Percentiles rank a stretch among this genome's conserved stretches.
These are phyloP conservation scores for Linum trigynum DNA, from an alignment of 345 rosid species.

Conservation along the genomic window DNA sequence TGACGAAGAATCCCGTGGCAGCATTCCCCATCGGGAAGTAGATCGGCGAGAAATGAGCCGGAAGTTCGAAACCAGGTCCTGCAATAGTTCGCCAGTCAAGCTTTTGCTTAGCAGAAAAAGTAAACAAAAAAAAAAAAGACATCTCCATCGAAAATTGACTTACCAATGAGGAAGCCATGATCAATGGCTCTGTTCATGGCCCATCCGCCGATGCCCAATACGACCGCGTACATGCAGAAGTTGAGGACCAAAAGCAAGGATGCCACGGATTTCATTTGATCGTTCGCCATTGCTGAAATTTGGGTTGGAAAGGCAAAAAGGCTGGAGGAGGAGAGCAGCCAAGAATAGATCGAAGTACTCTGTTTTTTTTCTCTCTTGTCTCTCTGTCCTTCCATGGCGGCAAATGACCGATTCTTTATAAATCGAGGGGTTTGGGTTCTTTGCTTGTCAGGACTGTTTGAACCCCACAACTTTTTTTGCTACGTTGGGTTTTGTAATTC, in stretches of 20 bases:
- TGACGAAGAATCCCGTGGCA: constrained; percentile 89
- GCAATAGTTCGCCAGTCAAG: constrained; percentile 8
- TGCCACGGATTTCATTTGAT: constrained; percentile 49
- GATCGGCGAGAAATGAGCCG: constrained; percentile 87
- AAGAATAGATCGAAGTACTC: background rate
- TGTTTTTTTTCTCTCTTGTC: background rate
- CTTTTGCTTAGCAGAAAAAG: background rate
- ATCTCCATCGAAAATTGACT: background rate
- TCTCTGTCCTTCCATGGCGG: constrained; percentile 11
- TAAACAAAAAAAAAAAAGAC: background rate
- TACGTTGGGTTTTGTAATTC: constrained; percentile 40
- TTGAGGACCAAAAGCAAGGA: constrained; percentile 53
- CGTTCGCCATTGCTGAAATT: constrained; percentile 33
- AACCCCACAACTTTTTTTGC: constrained; percentile 14
- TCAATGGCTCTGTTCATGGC: constrained; percentile 69
- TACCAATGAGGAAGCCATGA: constrained; percentile 77
- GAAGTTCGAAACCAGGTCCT: constrained; percentile 65
- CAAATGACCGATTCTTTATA: constrained; percentile 14
- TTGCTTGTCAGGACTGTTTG: constrained; percentile 66
- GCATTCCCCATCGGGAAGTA: constrained; percentile 92
- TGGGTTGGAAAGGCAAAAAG: constrained; percentile 6
- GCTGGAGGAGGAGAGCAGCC: background rate
- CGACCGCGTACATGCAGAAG: constrained; percentile 61
- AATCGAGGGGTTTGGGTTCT: constrained; percentile 32
- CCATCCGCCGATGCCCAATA: constrained; percentile 79